Conservation (phyloP, 441 rosid species). For the Populus hybrid region DNA sequence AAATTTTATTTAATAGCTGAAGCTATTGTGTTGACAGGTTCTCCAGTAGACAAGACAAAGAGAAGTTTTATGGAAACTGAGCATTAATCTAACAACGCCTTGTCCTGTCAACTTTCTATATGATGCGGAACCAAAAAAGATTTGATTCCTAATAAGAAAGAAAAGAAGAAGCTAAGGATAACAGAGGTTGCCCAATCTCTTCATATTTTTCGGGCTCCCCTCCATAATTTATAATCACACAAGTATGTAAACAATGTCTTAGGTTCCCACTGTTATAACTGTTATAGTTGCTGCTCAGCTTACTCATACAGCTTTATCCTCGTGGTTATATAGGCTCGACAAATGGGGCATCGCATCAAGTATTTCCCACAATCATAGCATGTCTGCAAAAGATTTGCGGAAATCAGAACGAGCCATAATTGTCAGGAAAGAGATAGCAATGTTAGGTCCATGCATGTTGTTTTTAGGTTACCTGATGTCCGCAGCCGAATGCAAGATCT, state of each 20-base stretch:
- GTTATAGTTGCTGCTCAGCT: slow-evolving; percentile 3
- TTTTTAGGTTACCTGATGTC: slow-evolving; percentile 23
- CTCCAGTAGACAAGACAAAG: background rate
- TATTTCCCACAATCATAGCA: slow-evolving; percentile 39
- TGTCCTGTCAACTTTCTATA: background rate
- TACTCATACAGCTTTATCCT: slow-evolving; percentile 30
- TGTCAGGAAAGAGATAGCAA: background rate
- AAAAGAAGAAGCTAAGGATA: too few relatives aligned
- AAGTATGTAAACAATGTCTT: too few relatives aligned
- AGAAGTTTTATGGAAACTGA: background rate
- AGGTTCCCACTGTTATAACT: too few relatives aligned
- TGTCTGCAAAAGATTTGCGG: slow-evolving; percentile 27
- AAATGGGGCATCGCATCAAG: slow-evolving; percentile 32
- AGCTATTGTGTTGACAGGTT: too few relatives aligned
- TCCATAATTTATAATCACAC: too few relatives aligned
- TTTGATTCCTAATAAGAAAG: too few relatives aligned
- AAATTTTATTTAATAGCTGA: too few relatives aligned
- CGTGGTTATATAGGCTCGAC: slow-evolving; percentile 25
- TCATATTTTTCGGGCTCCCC: too few relatives aligned
- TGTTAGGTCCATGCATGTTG: too few relatives aligned
- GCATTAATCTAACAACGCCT: background rate
- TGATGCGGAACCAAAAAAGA: too few relatives aligned
- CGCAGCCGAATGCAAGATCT: slow-evolving; percentile 29
- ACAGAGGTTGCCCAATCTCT: too few relatives aligned
- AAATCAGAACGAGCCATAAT: background rate